Percentiles rank a stretch among this genome's conserved stretches.
phyloP scores from a whole-genome alignment of 768 basidiomycete species.

The Ephemerocybe angulata region DNA sequence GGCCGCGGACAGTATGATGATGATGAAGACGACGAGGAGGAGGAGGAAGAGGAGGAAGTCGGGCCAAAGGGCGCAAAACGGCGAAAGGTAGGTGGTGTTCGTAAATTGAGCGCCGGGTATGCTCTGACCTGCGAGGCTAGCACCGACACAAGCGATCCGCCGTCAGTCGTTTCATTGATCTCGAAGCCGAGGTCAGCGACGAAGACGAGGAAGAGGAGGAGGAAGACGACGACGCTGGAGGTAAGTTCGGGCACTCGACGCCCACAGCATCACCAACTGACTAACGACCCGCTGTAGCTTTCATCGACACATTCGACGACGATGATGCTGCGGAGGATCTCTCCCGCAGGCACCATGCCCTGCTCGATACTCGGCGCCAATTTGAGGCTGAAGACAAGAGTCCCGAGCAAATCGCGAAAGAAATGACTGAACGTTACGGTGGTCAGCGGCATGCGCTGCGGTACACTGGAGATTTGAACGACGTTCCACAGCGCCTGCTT shows the following conservation, averaged over 20 bases:
- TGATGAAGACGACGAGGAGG: constrained; percentile 55
- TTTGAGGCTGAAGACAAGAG: constrained; percentile 73
- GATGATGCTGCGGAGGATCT: constrained; percentile 53
- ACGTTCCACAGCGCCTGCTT: constrained; percentile 85
- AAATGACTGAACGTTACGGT: constrained; percentile 74
- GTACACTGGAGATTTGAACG: constrained; percentile 90
- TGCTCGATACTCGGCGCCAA: constrained; percentile 60
- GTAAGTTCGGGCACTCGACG: constrained; percentile 26
- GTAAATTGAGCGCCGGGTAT: background rate
- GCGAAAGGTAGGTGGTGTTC: constrained; percentile 46
- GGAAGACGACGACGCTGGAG: constrained; percentile 62
- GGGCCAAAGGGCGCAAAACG: constrained; percentile 53
- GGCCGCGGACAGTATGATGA: constrained; percentile 41
- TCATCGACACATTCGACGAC: constrained; percentile 67
- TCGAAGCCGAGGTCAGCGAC: constrained; percentile 94
- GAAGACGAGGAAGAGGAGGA: constrained; percentile 96
- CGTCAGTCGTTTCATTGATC: constrained; percentile 86
- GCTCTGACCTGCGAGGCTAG: constrained; percentile 27
- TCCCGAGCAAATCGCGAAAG: constrained; percentile 79
- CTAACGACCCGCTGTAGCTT: constrained; percentile 39
- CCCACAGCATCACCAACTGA: constrained; percentile 9
- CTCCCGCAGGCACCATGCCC: constrained; percentile 57
- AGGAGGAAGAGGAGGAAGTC: constrained; percentile 54
- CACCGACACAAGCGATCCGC: constrained; percentile 63
- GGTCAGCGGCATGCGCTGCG: constrained; percentile 61